Evolutionary conservation across 192 early-diverging fungal species (phyloP), one percentile per base, ranked within the genome.

Genomic region (Rhizoclosmatium globosum): DNA sequence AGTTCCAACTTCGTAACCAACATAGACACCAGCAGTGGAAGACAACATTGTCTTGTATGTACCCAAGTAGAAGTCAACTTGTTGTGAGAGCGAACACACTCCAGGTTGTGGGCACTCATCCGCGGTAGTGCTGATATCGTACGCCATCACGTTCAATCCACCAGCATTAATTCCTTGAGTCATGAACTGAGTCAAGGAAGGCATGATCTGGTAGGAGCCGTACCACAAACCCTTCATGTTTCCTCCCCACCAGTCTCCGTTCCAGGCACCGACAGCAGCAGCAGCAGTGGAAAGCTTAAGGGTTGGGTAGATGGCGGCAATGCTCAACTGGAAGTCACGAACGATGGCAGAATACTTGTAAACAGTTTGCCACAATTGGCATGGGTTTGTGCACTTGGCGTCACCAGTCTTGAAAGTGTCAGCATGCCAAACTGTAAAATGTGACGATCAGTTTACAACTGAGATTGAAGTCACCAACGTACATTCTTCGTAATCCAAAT

Each of bases 61-160:
- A 44, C 62, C 74, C 64, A 76, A 69, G 74, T 72, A 72, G 50
- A 72, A 72, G 43, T 53, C 53, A 3, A 72, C 71, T 47, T 72
- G 71, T 42, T 57, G 48, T 11, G n/a, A 31, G 11, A 72, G 7
- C 21, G 71, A 72, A 50, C 71, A 72, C 21, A 57, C 53, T 17
- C 48, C 71, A 4, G 68, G 68, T 21, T 43, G n/a, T 2, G 71
- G 71, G 71, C 71, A 72, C 13, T 72, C 53, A 53, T 57, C 53
- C 4, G 71, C 17, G 38, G 71, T 17, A 17, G 19, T 58, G 19
- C n/a, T 21, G 53, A 72, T 21, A 43, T 72, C 71, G 48, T 72
- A 72, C 19, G 53, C 31, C 71, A 72, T 72, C n/a, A 72, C 43
- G 50, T 72, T 72, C 53, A 50, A 58, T 15, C 71, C 71, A 42